Percentiles rank a stretch among this genome's conserved stretches.
Conservation (phyloP, 176 grass and related monocot species). For the Triticum dicoccoides region DNA sequence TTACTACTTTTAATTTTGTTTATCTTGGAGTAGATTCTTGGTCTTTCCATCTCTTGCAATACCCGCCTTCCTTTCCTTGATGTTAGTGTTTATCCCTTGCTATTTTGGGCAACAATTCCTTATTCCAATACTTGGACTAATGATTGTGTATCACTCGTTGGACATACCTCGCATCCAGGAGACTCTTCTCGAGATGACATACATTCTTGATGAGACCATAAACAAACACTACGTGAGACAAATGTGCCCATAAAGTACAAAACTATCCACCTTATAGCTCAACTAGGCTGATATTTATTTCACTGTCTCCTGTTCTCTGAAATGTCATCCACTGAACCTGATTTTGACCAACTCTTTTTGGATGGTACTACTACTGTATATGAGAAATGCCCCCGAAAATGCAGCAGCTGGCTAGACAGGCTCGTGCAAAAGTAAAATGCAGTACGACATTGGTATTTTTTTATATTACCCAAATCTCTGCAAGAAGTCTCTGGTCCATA, state of each 20-base stretch:
- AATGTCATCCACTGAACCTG: constrained; percentile 12
- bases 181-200: constrained; percentile 11
- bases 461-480: background rate
- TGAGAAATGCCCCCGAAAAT: background rate
- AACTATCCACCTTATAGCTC: constrained; percentile 26
- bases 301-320: background rate
- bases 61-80: constrained; percentile 8
- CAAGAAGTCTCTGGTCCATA: background rate
- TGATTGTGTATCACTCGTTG: constrained; percentile 32
- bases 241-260: constrained; percentile 23
- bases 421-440: background rate
- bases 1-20: constrained; percentile 27
- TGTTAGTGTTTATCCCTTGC: constrained; percentile 41
- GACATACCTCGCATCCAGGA: constrained; percentile 11
- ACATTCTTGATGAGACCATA: constrained; percentile 23
- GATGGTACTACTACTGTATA: background rate
- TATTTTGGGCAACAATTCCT: constrained; percentile 43
- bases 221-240: constrained; percentile 26
- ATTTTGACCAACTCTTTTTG: constrained; percentile 2
- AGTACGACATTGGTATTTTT: background rate
- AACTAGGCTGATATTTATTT: constrained; percentile 4
- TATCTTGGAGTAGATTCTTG: constrained; percentile 35
- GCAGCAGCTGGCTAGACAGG: background rate
- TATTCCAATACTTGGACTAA: constrained; percentile 32
- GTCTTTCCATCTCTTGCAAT: constrained; percentile 44